A percentile compares a stretch with the other conserved stretches of the same genome.
phyloP scores from a whole-genome alignment of 352 stramenopile species.

The Pythium monospermum region DNA sequence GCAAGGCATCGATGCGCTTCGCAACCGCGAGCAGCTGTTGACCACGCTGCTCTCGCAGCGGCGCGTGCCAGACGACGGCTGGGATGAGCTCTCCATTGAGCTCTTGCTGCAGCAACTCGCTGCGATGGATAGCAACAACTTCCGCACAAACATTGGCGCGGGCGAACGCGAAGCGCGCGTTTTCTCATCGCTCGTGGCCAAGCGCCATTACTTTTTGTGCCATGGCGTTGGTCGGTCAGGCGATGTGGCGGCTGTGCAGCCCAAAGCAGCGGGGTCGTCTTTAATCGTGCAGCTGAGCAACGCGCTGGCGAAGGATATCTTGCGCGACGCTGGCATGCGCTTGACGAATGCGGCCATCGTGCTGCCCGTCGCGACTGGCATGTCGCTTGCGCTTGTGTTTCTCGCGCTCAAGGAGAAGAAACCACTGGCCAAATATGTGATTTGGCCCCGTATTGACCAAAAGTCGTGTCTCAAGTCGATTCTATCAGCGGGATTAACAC shows the following conservation, averaged over 20 bases:
- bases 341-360: slow-evolving; percentile 80
- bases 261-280: slow-evolving; percentile 97
- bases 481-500: slow-evolving; percentile 87
- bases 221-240: slow-evolving; percentile 97
- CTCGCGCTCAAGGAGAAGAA: slow-evolving; percentile 69
- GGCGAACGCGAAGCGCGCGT: slow-evolving; percentile 97
- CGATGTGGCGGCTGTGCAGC: slow-evolving; percentile 97
- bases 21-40: slow-evolving; percentile 59
- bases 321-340: slow-evolving; percentile 80
- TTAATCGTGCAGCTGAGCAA: slow-evolving; percentile 94
- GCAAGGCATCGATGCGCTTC: slow-evolving; percentile 68
- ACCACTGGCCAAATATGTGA: slow-evolving; percentile 62
- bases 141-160: slow-evolving; percentile 86
- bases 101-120: slow-evolving; percentile 82
- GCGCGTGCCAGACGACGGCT: slow-evolving; percentile 80
- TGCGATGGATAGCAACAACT: slow-evolving; percentile 96
- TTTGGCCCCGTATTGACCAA: slow-evolving; percentile 98
- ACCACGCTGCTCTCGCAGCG: slow-evolving; percentile 80
- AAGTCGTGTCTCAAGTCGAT: slow-evolving; percentile 99
- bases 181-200: slow-evolving; percentile 61
- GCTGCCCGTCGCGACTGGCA: slow-evolving; percentile 96
- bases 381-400: slow-evolving; percentile 92
- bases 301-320: slow-evolving; percentile 85
- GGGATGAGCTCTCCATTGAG: slow-evolving; percentile 88
- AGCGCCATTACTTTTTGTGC: slow-evolving; percentile 91